Conservation (phyloP, 2,329 filamentous ascomycete species). For the Cercospora sp. region DNA sequence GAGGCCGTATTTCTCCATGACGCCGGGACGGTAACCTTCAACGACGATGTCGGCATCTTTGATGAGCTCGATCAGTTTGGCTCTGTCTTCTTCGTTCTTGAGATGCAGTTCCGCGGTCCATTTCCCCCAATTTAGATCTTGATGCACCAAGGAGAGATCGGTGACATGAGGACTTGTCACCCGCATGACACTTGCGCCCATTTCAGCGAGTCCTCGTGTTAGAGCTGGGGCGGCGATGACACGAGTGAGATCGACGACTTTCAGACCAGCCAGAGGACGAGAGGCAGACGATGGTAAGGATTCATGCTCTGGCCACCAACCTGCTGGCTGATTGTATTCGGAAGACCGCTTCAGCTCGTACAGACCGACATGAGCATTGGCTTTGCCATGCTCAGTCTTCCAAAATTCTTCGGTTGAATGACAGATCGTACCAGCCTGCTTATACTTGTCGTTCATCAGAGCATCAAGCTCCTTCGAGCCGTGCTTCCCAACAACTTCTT, state of each 20-base stretch:
- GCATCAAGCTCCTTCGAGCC: conserved; percentile 43
- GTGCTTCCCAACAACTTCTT: conserved; percentile 45
- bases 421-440: conserved; percentile 47
- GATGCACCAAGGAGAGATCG: conserved; percentile 51
- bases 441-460: conserved; percentile 45
- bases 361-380: conserved; percentile 27
- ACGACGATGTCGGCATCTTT: conserved; percentile 54
- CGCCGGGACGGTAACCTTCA: conserved; percentile 53
- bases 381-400: conserved; percentile 39
- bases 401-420: conserved; percentile 46
- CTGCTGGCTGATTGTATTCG: conserved; percentile 25
- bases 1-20: conserved; percentile 52
- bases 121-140: conserved; percentile 55
- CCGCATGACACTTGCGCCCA: conserved; percentile 73
- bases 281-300: conserved; percentile 34
- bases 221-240: conserved; percentile 77
- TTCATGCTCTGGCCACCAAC: conserved; percentile 32
- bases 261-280: conserved; percentile 59
- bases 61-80: conserved; percentile 46
- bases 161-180: conserved; percentile 68
- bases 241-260: conserved; percentile 72
- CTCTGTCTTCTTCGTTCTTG: conserved; percentile 41
- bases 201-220: conserved; percentile 69
- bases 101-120: conserved; percentile 51
- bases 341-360: conserved; percentile 24